Conservation (phyloP, 1,284 basidiomycete species). For the Microbotryomycetes sp. region DNA sequence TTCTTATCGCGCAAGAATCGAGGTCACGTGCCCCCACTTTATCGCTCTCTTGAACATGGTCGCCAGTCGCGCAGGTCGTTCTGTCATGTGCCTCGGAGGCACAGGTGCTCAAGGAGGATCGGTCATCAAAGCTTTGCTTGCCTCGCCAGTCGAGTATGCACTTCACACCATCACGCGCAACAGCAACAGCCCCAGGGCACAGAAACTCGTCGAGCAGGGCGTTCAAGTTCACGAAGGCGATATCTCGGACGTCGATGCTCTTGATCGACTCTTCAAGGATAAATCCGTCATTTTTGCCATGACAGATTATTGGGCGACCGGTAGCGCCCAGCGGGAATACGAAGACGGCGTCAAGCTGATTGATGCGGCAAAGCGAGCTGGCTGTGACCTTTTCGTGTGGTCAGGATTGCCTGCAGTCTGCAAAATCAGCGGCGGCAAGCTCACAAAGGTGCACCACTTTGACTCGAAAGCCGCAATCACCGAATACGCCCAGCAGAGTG, state of each 20-base stretch:
- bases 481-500: constrained; percentile 25
- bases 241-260: constrained; percentile 9
- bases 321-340: constrained; percentile 3
- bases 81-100: neutral
- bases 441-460: constrained; percentile 24
- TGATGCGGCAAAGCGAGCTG: constrained; percentile 23
- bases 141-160: constrained; percentile 21
- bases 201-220: constrained; percentile 23
- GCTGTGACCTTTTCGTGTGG: constrained; percentile 32
- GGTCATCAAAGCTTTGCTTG: constrained; percentile 28
- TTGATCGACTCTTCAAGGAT: constrained; percentile 27
- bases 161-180: constrained; percentile 34
- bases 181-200: constrained; percentile 18
- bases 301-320: neutral
- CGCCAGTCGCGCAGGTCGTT: neutral
- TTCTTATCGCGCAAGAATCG: too few relatives aligned
- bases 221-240: constrained; percentile 30
- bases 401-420: constrained; percentile 26
- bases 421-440: constrained; percentile 25
- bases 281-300: constrained; percentile 29
- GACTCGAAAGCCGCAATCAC: constrained; percentile 29
- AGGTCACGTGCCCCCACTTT: too few relatives aligned
- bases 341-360: constrained; percentile 27
- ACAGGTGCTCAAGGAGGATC: constrained; percentile 27
- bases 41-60: neutral